Conservation (phyloP, 345 rosid species). For the Linum usitatissimum region DNA sequence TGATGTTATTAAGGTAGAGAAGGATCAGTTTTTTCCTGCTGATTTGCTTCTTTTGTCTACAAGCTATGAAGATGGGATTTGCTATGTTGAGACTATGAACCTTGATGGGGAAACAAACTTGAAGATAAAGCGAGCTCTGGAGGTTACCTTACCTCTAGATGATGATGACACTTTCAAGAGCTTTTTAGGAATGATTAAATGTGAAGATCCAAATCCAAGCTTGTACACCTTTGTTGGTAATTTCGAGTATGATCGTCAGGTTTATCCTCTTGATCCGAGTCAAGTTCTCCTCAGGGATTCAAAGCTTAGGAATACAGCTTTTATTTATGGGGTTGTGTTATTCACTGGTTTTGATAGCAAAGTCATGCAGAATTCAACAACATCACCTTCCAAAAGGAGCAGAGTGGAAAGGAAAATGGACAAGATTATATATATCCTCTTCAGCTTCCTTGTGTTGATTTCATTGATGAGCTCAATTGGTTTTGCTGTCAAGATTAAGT, state of each 20-base stretch:
- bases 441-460: constrained; percentile 52
- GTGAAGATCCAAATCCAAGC: constrained; percentile 93
- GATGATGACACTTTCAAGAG: constrained; percentile 55
- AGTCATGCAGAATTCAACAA: constrained; percentile 87
- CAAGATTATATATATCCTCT: constrained; percentile 73
- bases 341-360: constrained; percentile 91
- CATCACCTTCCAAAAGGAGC: constrained; percentile 87
- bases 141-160: constrained; percentile 50
- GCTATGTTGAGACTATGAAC: constrained; percentile 99
- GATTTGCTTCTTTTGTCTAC: constrained; percentile 84
- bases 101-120: constrained; percentile 95
- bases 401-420: constrained; percentile 83
- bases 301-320: constrained; percentile 80
- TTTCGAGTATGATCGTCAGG: constrained; percentile 49
- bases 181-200: constrained; percentile 50
- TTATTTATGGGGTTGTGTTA: constrained; percentile 65
- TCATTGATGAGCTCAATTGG: constrained; percentile 81
- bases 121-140: constrained; percentile 77
- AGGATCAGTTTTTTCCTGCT: constrained; percentile 89
- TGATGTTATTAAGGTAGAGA: constrained; percentile 75
- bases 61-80: constrained; percentile 87
- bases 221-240: constrained; percentile 86
- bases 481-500: constrained; percentile 68
- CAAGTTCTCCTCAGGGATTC: constrained; percentile 97
- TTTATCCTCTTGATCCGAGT: constrained; percentile 63